phyloP scores from a whole-genome alignment of 768 basidiomycete species.

The Ramaria sp. region DNA sequence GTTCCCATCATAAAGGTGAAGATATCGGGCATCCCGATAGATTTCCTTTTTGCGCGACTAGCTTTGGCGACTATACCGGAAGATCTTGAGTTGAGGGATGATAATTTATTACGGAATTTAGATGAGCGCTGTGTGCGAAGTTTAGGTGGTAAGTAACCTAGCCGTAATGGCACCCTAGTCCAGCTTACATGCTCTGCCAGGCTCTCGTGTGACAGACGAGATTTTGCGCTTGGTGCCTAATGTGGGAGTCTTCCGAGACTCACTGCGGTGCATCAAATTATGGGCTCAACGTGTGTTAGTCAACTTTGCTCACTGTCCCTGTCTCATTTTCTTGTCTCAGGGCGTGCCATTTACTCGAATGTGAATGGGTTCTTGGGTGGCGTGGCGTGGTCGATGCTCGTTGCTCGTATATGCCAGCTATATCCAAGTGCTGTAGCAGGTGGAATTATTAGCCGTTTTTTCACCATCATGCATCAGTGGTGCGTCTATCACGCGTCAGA shows the following conservation, averaged over 20 bases:
- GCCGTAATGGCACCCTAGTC: background rate
- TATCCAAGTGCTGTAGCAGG: slow-evolving; percentile 94
- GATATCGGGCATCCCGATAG: slow-evolving; percentile 85
- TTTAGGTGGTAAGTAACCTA: slow-evolving; percentile 57
- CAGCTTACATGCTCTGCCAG: slow-evolving; percentile 27
- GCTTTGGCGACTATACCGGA: slow-evolving; percentile 85
- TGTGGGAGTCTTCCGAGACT: slow-evolving; percentile 87
- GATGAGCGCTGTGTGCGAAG: slow-evolving; percentile 94
- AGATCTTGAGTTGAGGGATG: slow-evolving; percentile 81
- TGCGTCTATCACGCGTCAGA: slow-evolving; percentile 25
- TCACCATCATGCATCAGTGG: slow-evolving; percentile 98
- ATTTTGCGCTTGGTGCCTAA: slow-evolving; percentile 92
- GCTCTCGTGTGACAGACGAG: slow-evolving; percentile 92
- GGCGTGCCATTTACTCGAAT: slow-evolving; percentile 94
- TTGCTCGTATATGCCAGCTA: slow-evolving; percentile 97
- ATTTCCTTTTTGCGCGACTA: slow-evolving; percentile 88
- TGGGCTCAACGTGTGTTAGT: slow-evolving; percentile 83
- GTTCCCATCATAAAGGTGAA: slow-evolving; percentile 92
- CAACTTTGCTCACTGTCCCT: background rate
- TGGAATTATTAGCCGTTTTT: slow-evolving; percentile 94
- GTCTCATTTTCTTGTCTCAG: slow-evolving; percentile 28
- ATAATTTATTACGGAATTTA: slow-evolving; percentile 82
- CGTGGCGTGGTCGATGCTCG: slow-evolving; percentile 97
- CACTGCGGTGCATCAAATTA: slow-evolving; percentile 90
- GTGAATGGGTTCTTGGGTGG: slow-evolving; percentile 97